phyloP scores from a whole-genome alignment of 805 yeast genomes.

The Candida silvicultrix region DNA sequence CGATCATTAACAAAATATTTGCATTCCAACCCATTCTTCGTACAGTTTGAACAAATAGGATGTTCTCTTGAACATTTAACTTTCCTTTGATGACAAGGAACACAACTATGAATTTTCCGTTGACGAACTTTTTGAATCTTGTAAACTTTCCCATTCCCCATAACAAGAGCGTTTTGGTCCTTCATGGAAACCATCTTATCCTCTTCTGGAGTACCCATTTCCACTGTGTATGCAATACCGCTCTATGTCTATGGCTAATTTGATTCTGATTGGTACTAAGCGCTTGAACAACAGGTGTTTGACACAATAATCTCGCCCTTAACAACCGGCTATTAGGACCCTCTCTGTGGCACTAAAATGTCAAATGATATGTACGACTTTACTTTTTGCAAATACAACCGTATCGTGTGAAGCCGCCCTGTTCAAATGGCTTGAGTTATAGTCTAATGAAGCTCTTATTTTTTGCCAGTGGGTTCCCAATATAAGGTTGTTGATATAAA shows the following conservation, averaged over 20 bases:
- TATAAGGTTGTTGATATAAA: too few relatives aligned
- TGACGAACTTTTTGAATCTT: conserved; percentile 59
- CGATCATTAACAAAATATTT: conserved; percentile 53
- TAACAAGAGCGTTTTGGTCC: conserved; percentile 29
- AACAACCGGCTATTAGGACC: neutral
- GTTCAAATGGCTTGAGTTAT: too few relatives aligned
- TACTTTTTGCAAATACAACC: too few relatives aligned
- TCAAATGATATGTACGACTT: too few relatives aligned
- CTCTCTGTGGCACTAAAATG: too few relatives aligned
- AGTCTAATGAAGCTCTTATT: too few relatives aligned
- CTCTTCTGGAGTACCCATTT: neutral
- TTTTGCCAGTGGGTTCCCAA: too few relatives aligned
- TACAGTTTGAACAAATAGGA: conserved; percentile 48
- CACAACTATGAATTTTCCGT: conserved; percentile 49
- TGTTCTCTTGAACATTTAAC: conserved; percentile 48
- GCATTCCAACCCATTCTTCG: conserved; percentile 40
- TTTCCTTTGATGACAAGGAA: conserved; percentile 52
- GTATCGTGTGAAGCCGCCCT: too few relatives aligned
- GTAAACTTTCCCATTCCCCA: conserved; percentile 48
- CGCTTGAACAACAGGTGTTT: too few relatives aligned
- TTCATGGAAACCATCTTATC: conserved; percentile 24
- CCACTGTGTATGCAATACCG: too few relatives aligned
- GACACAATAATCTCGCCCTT: neutral
- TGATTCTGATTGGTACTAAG: too few relatives aligned
- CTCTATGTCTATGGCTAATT: too few relatives aligned